These are phyloP conservation scores for Oxytropis ochrocephala DNA, from an alignment of 306 rosid genomes.

Conservation along the genomic window DNA sequence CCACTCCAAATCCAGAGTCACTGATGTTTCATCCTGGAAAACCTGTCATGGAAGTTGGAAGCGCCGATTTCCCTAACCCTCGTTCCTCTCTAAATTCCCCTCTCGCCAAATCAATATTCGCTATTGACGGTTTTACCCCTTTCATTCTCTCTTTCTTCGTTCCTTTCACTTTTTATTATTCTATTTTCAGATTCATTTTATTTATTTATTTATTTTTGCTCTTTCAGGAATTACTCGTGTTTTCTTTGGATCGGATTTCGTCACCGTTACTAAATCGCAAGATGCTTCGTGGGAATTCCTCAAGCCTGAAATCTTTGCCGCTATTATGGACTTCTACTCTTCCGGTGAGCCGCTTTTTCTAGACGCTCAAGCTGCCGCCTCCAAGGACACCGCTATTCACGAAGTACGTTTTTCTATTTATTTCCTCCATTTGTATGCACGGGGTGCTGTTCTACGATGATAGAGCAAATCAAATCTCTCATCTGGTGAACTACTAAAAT, in stretches of 20 bases:
- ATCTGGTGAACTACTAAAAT: too few relatives aligned
- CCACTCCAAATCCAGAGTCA: conserved; percentile 30
- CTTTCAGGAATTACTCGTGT: conserved; percentile 42
- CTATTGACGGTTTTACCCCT: conserved; percentile 47
- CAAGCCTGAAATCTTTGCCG: conserved; percentile 89
- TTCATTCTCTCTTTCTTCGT: too few relatives aligned
- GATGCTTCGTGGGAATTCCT: conserved; percentile 77
- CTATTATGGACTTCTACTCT: conserved; percentile 91
- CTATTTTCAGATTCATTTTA: not conserved
- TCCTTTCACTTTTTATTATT: not conserved
- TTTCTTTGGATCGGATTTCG: conserved; percentile 92
- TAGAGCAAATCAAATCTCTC: too few relatives aligned
- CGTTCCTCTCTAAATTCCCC: conserved; percentile 84
- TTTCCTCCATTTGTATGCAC: not conserved
- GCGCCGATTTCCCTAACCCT: conserved; percentile 86
- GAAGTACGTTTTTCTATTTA: conserved; percentile 29
- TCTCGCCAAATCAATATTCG: conserved; percentile 71
- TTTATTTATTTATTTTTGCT: not conserved
- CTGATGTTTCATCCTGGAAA: conserved; percentile 33
- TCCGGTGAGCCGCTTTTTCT: conserved; percentile 84
- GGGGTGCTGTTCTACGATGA: too few relatives aligned
- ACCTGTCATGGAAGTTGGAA: conserved; percentile 81
- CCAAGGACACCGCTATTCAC: conserved; percentile 87
- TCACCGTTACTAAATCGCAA: conserved; percentile 84
- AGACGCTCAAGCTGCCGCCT: conserved; percentile 67